These are phyloP conservation scores for Helotiales sp. DNA, from an alignment of 2,329 filamentous ascomycete genomes.

Conservation along the genomic window DNA sequence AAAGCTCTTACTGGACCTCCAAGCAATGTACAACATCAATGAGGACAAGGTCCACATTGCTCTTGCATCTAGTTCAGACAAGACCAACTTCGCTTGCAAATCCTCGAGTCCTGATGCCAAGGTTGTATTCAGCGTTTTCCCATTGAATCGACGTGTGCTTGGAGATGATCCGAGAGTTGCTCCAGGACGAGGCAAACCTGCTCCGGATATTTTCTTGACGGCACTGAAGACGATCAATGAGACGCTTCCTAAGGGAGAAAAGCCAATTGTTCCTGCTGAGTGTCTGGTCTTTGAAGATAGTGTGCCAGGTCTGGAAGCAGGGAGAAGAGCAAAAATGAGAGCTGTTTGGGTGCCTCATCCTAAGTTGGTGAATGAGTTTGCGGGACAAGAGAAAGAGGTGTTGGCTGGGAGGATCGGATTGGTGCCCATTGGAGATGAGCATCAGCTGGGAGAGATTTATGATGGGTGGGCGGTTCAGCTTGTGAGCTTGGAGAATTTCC, in stretches of 20 bases:
- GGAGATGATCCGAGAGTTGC: slow-evolving; percentile 81
- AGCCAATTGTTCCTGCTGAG: slow-evolving; percentile 73
- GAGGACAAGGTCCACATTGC: slow-evolving; percentile 67
- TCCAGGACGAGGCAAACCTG: slow-evolving; percentile 79
- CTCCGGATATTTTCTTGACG: slow-evolving; percentile 92
- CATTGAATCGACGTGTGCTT: slow-evolving; percentile 66
- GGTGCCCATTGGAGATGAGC: slow-evolving; percentile 44
- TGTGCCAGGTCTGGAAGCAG: slow-evolving; percentile 87
- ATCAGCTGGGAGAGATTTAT: slow-evolving; percentile 44
- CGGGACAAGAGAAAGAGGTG: slow-evolving; percentile 74
- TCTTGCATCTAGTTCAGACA: slow-evolving; percentile 70
- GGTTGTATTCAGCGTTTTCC: slow-evolving; percentile 64
- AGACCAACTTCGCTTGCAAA: slow-evolving; percentile 39
- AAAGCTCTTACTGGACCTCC: slow-evolving; percentile 62
- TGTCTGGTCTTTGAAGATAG: slow-evolving; percentile 95
- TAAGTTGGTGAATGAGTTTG: slow-evolving; percentile 72
- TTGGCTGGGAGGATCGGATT: slow-evolving; percentile 60
- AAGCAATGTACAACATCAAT: slow-evolving; percentile 24
- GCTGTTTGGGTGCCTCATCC: slow-evolving; percentile 89
- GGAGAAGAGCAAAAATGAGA: slow-evolving; percentile 87
- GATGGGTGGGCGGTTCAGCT: slow-evolving; percentile 42
- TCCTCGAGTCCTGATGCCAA: slow-evolving; percentile 47
- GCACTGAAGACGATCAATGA: slow-evolving; percentile 83
- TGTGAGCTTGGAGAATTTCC: slow-evolving; percentile 38
- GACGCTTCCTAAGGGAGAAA: slow-evolving; percentile 60